These are phyloP conservation scores for Wickerhamiella cacticola DNA, from an alignment of 805 yeast species.

Conservation along the genomic window DNA sequence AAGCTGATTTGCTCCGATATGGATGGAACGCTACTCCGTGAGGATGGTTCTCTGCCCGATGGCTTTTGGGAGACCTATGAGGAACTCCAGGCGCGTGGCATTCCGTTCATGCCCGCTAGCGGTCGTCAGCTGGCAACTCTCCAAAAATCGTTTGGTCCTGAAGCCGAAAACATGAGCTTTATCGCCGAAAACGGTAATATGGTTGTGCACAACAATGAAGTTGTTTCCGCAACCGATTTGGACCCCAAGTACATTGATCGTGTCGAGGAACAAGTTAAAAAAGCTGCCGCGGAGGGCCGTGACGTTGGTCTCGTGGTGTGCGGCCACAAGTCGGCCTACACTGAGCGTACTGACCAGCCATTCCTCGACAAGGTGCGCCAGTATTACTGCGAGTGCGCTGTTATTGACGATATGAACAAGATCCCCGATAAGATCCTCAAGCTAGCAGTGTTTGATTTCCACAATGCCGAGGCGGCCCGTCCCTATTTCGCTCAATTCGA, in stretches of 20 bases:
- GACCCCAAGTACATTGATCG: conserved; percentile 9
- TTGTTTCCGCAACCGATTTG: conserved; percentile 5
- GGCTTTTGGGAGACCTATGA: conserved; percentile 10
- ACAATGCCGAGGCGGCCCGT: conserved; percentile 5
- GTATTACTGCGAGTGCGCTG: conserved; percentile 11
- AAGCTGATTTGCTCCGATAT: conserved; percentile 8
- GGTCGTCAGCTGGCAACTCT: conserved; percentile 10
- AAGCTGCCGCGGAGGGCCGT: conserved; percentile 10
- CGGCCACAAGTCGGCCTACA: conserved; percentile 11
- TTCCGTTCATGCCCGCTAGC: conserved; percentile 9
- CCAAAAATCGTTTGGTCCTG: conserved; percentile 9
- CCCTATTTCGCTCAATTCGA: conserved; percentile 10
- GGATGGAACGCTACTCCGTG: conserved; percentile 8
- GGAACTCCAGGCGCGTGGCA: conserved; percentile 10
- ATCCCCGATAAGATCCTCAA: conserved; percentile 11
- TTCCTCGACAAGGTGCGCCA: conserved; percentile 8
- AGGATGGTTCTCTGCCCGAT: conserved; percentile 5
- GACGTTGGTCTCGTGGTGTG: conserved; percentile 7
- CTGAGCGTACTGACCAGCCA: conserved; percentile 6
- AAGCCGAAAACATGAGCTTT: conserved; percentile 11
- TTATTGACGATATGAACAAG: conserved; percentile 5
- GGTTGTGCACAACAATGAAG: conserved; percentile 11
- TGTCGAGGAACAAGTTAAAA: conserved; percentile 6
- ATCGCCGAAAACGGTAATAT: conserved; percentile 10
- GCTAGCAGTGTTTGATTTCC: conserved; percentile 7